Percentiles rank a stretch among this genome's conserved stretches.
These are phyloP conservation scores for Rhizopogon vesiculosus DNA, from an alignment of 768 basidiomycete species.

Conservation along the genomic window DNA sequence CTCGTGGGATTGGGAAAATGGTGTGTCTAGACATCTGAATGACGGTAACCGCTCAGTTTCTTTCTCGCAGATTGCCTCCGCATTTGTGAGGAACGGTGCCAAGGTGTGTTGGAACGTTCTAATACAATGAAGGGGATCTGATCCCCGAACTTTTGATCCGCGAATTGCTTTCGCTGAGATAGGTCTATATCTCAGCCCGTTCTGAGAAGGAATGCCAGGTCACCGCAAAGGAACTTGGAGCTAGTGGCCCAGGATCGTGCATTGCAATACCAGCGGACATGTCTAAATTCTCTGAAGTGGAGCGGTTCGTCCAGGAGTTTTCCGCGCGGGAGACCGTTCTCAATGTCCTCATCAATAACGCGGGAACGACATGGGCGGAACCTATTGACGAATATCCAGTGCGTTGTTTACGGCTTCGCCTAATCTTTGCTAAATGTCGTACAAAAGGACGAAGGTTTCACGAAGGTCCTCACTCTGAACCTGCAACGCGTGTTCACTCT, in stretches of 20 bases:
- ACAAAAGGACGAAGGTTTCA: constrained; percentile 48
- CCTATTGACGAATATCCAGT: constrained; percentile 44
- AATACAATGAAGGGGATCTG: constrained; percentile 9
- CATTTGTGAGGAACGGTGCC: constrained; percentile 59
- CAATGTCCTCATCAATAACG: constrained; percentile 62
- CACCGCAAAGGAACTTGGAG: constrained; percentile 48
- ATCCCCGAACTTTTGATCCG: not conserved
- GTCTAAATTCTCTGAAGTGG: constrained; percentile 48
- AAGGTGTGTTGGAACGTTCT: constrained; percentile 30
- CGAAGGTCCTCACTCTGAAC: constrained; percentile 59
- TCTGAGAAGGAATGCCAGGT: constrained; percentile 44
- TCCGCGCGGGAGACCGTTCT: constrained; percentile 46
- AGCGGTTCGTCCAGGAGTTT: constrained; percentile 47
- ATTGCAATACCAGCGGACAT: constrained; percentile 51
- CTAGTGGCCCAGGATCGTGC: constrained; percentile 51
- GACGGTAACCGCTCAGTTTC: constrained; percentile 6
- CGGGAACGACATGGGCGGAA: constrained; percentile 54
- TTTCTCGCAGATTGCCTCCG: constrained; percentile 50
- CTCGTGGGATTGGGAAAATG: constrained; percentile 64
- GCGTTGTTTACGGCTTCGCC: constrained; percentile 6
- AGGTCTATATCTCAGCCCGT: constrained; percentile 65
- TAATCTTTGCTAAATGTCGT: constrained; percentile 1
- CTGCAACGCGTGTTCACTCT: constrained; percentile 61
- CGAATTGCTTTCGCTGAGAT: not conserved
- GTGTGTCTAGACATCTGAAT: constrained; percentile 22